These are phyloP conservation scores for Tanacetum coccineum DNA, from an alignment of 129 eudicot species.

Conservation along the genomic window DNA sequence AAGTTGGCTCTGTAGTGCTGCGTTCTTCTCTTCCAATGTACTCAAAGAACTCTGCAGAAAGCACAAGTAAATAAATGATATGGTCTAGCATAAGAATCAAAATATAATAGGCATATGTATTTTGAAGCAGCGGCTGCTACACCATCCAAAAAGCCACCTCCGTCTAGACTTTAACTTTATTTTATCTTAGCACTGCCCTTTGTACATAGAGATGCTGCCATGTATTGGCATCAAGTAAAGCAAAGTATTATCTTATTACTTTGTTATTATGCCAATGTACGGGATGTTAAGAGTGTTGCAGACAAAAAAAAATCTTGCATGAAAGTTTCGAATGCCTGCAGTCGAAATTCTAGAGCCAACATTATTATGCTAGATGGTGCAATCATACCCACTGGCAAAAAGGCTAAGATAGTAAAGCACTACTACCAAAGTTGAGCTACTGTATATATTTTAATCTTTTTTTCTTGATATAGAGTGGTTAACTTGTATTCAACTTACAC, in stretches of 20 bases:
- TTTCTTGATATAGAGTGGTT: background rate
- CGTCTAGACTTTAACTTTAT: background rate
- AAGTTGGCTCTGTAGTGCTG: constrained; percentile 59
- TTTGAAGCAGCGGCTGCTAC: background rate
- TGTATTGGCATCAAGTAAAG: background rate
- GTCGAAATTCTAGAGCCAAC: background rate
- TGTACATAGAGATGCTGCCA: background rate
- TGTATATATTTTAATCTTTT: background rate
- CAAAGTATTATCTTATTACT: background rate
- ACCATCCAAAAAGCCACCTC: background rate
- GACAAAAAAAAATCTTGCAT: background rate
- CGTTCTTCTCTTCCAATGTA: constrained; percentile 67
- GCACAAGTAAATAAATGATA: constrained; percentile 11
- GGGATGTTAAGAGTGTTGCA: background rate
- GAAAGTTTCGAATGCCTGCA: background rate
- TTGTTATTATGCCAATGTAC: background rate
- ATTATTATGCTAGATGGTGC: constrained; percentile 4
- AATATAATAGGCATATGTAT: constrained; percentile 1
- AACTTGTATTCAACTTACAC: background rate
- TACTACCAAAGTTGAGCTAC: background rate
- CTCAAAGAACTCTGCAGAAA: constrained; percentile 62
- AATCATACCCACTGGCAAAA: constrained; percentile 9
- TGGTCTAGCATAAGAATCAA: background rate
- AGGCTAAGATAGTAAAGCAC: background rate
- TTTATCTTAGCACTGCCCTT: background rate